Evolutionary conservation across 345 rosid species (phyloP).

Genomic region (Passiflora organensis): DNA sequence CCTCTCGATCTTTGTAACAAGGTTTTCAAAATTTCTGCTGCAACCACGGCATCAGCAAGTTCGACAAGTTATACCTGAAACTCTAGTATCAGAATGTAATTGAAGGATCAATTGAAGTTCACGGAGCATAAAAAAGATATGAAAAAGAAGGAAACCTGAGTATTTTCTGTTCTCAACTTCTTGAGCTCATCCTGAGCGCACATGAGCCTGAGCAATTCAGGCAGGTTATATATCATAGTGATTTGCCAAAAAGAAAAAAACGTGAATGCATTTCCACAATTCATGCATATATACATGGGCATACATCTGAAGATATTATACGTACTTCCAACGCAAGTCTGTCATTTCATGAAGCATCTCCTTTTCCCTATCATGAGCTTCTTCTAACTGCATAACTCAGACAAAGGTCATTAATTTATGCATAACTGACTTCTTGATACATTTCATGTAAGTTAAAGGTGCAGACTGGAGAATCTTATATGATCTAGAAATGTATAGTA

Average conservation of each 20-base stretch:
- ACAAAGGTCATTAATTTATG: background rate
- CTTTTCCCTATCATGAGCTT: slow-evolving; percentile 86
- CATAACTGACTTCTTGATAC: background rate
- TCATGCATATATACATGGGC: background rate
- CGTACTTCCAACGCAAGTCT: slow-evolving; percentile 84
- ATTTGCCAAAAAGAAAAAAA: too few species aligned
- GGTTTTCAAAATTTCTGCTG: too few species aligned
- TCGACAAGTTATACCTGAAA: too few species aligned
- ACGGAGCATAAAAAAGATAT: background rate
- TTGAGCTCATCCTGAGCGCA: slow-evolving; percentile 83
- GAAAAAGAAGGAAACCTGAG: slow-evolving; percentile 39
- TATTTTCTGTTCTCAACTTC: slow-evolving; percentile 62
- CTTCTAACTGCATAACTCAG: slow-evolving; percentile 61
- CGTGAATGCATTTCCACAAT: background rate
- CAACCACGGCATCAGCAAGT: too few species aligned
- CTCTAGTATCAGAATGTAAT: background rate
- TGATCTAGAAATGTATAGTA: too few species aligned
- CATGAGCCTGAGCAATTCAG: slow-evolving; percentile 50
- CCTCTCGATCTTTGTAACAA: too few species aligned
- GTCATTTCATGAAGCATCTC: slow-evolving; percentile 83
- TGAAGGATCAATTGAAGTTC: background rate
- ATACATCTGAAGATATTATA: background rate
- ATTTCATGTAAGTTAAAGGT: too few species aligned
- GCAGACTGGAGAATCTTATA: too few species aligned
- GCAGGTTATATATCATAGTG: background rate